Conservation (phyloP, 768 basidiomycete species). For the Mycena kentingensis region DNA sequence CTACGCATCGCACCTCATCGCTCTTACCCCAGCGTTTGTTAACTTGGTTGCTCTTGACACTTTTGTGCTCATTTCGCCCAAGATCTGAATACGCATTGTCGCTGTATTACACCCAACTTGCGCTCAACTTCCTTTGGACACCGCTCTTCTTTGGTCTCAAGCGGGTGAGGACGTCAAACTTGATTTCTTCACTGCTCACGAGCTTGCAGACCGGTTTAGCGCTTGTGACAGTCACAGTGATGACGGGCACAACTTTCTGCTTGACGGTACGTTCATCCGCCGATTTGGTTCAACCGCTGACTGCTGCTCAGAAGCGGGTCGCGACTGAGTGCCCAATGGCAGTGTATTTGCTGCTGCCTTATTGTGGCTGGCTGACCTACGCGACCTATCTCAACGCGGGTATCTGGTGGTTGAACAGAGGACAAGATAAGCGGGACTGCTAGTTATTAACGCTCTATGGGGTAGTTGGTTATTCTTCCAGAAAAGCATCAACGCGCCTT, state of each 20-base stretch:
- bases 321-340: constrained; percentile 42
- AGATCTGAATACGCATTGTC: constrained; percentile 40
- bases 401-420: constrained; percentile 55
- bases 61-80: neutral
- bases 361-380: constrained; percentile 66
- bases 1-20: constrained; percentile 61
- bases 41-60: constrained; percentile 19
- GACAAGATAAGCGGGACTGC: neutral
- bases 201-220: constrained; percentile 50
- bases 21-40: constrained; percentile 47
- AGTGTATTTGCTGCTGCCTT: constrained; percentile 62
- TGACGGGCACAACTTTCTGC: constrained; percentile 56
- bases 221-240: constrained; percentile 52
- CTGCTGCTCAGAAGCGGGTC: constrained; percentile 44
- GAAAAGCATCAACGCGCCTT: no score
- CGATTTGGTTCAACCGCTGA: neutral
- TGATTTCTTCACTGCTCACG: neutral
- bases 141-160: constrained; percentile 63
- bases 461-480: constrained; percentile 32
- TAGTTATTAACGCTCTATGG: constrained; percentile 71
- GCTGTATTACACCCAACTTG: constrained; percentile 64
- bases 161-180: constrained; percentile 33
- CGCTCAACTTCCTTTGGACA: constrained; percentile 61
- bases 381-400: constrained; percentile 73
- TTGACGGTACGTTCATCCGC: constrained; percentile 50